Evolutionary conservation across 2,329 filamentous ascomycete species (phyloP), one percentile per base, ranked within the genome.

Genomic region (Trichoderma gracile): DNA sequence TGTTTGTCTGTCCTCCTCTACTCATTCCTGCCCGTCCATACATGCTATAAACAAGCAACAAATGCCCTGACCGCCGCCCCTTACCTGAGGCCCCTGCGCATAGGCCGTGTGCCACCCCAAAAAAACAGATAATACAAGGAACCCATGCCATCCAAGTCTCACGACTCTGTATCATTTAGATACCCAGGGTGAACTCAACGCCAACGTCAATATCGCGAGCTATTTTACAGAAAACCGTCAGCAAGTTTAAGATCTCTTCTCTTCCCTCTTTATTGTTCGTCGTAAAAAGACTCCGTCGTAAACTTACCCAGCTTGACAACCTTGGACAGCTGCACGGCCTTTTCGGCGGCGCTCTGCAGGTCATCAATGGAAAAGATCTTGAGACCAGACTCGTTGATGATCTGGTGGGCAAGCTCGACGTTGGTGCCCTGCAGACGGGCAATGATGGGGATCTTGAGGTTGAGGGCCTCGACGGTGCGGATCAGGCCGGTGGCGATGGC

Each of bases 281-380:
- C 43, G 52, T 33, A 57, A n/a, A 47, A 57, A n/a, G 46, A 71
- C 72, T 74, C 71, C 60, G 62, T 45, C 60, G 47, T 27, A 62
- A 54, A 85, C 89, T 83, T 82, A 91, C 89, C 92, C 89, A 97
- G 91, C 89, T 98, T 98, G 74, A 99, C 95, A 71, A 99, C 91
- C 87, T 97, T 98, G 74, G 93, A 97, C 80, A 99, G 94, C 81
- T 99, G 94, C 69, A 99, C 95, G 33, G 93, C 91, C 86, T 96
- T 98, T 87, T 98, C 95, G 69, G 95, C 95, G 47, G 95, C 95
- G 76, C 82, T 95, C 82, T 99, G 95, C 73, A 99, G 87, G 81
- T 99, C 95, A 77, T 98, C 94, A 68, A 99, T 98, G 74, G 92
- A 96, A 86, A 99, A 99, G 81, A 99, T 99, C 89, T 99, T 99